Base-by-base conservation (phyloP, 2,329 filamentous ascomycete species). In the Onygenales sp. region DNA sequence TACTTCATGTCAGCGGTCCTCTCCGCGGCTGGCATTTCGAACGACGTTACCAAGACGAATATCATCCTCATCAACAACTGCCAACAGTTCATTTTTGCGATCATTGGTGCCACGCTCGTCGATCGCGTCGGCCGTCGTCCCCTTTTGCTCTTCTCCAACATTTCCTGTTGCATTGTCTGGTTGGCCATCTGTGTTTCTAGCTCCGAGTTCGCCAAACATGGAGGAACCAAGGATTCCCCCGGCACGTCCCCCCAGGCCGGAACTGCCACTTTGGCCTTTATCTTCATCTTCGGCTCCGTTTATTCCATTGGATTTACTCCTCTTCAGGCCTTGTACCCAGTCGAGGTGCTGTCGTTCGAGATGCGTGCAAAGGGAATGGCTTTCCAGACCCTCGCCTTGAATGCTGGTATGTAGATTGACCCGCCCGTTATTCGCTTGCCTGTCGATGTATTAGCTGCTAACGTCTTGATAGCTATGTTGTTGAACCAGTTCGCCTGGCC, bases 41-140 rank as follows among this genome's bases (percentile, higher is more conserved):
- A 72, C 31, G 73, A 76, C 61, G 64, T 81, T 47, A 62, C 71
- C 4, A 73, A 77, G 6, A 75, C 77, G 11, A 78, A 81, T 51
- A 77, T 84, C 57, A 75, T 68, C 0, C 70, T 84, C 10, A 76
- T 77, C 62, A 76, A 79, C 65, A 74, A 75, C 36, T 71, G 78
- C 61, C 77, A 81, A 61, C 78, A 80, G 36, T 74, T 80, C 27
- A 66, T 80, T 36, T 78, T 76, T 61, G 76, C 79, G 14, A 68
- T 81, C 14, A 58, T 77, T 0, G 82, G 82, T 45, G 79, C 81
- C 3, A 69, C 74, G 11, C 70, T 83, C 49, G 79, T 79, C 1
- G 81, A 83, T 40, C 72, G 73, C 1, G 55, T 83, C 5, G 79
- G 81, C n/a, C 78, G 82, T 39, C 77, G 82, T 2, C 77, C 78